Base-by-base conservation (phyloP, 2,329 filamentous ascomycete genomes). In the Metarhizium album region DNA sequence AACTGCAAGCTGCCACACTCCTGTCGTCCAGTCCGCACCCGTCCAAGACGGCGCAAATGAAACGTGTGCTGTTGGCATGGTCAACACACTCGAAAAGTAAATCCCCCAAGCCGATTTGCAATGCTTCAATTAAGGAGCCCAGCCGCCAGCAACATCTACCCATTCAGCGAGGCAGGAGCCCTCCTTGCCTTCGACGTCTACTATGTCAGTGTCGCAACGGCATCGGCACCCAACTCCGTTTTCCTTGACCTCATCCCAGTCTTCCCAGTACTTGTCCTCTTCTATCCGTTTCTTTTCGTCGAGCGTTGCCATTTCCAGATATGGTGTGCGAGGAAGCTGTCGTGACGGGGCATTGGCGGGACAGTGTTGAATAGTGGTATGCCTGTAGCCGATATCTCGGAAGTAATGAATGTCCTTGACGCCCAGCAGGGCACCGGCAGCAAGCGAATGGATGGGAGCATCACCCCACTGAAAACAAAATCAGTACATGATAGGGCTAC, bases 291-390 rank as follows among this genome's bases (percentile, higher is more conserved):
- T 84, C 70, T 87, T 90, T 64, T 90, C 84, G 58, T 95, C 86
- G 14, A 76, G 61, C 0, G 87, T 94, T 16, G 87, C 93, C 72
- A 72, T 81, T 68, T 96, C 90, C 16, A 95, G 80, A 65, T 76
- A 96, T 1, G 88, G 89, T 48, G 83, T 77, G 52, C 89, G 82
- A 3, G 86, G 81, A 42, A 95, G 77, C 69, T 98, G 93, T 46
- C 87, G 83, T 13, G 85, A 83, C 0, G 91, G 93, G 2, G 93
- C 93, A 64, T 98, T 98, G 50, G 90, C 90, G 1, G 93, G 93
- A 63, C 93, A 98, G 69, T 98, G 93, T 70, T 97, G 91, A 64
- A 98, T 98, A 3, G 93, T 98, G 6, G 93, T 98, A 70, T 98
- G 93, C 63, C 93, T 82, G 72, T 98, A 98, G 50, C 93, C 93